Base-by-base conservation (phyloP, 176 grass and related monocot species). In the Echinochloa phyllopogon region DNA sequence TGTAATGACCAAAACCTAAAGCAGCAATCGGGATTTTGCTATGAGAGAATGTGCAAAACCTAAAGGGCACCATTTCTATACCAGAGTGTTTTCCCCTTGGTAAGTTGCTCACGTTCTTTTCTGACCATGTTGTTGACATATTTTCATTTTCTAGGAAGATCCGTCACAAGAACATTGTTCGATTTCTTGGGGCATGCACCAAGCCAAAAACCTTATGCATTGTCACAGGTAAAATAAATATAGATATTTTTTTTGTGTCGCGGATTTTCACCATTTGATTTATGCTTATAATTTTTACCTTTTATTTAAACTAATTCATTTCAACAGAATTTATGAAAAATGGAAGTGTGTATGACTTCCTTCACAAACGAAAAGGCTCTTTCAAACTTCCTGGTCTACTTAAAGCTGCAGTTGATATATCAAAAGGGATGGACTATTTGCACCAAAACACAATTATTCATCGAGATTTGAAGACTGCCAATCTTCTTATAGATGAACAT, bases 401-500 rank as follows among this genome's bases (percentile, higher is more conserved):
- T 83, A 58, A 86, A 87, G 87, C 85, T 74, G 93, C 90, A 51
- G 72, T 88, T 56, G 93, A 95, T 84, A 80, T 92, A 59, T 90
- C 90, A 38, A 95, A 95, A 83, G 93, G 93, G 45, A 95, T 95
- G 93, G 81, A 77, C 73, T 95, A 95, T 80, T 89, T 95, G 36
- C 93, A 95, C 82, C 88, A 95, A 84, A 92, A 95, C 83, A 84
- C 74, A 83, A 95, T 95, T 82, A 90, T 95, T 72, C 93, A 95
- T 73, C 87, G 93, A 55, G 93, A 95, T 65, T 86, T 95, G 65
- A 95, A 95, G 68, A 90, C 90, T 85, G 90, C 93, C 76, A 95
- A 95, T 88, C 93, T 95, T 80, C 87, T 95, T 43, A 95, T 95
- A 88, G 93, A 92, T 86, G 93, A 95, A 80, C 89, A 92, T 39